phyloP scores from a whole-genome alignment of 2,329 filamentous ascomycete genomes.

The Chaetomiaceae sp. region DNA sequence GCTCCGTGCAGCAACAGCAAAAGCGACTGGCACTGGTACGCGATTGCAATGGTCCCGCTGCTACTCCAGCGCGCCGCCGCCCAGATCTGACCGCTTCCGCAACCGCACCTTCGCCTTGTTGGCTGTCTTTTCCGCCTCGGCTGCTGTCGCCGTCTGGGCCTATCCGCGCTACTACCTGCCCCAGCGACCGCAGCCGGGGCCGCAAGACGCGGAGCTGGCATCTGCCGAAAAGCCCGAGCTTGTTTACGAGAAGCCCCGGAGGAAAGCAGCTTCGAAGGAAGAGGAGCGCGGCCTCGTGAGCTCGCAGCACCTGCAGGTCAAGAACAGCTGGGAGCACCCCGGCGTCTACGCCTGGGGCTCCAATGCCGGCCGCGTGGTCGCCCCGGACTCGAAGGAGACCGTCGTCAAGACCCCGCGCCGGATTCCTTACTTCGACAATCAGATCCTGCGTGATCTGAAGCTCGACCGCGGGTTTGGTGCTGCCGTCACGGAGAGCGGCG shows the following conservation, averaged over 20 bases:
- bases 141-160: conserved; percentile 18
- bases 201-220: conserved; percentile 23
- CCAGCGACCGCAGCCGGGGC: too few relatives aligned
- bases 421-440: conserved; percentile 75
- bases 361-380: conserved; percentile 77
- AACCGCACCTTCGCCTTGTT: conserved; percentile 13
- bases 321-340: conserved; percentile 72
- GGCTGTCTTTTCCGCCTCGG: conserved; percentile 15
- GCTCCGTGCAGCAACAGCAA: neutral
- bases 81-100: conserved; percentile 1
- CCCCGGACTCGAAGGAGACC: conserved; percentile 70
- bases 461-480: conserved; percentile 75
- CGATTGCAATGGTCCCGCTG: conserved; percentile 21
- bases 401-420: conserved; percentile 75
- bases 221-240: conserved; percentile 45
- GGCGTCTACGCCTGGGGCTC: conserved; percentile 93
- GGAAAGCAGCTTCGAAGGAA: conserved; percentile 54
- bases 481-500: conserved; percentile 80
- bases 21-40: too few relatives aligned
- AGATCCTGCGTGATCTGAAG: conserved; percentile 80
- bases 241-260: conserved; percentile 61
- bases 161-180: conserved; percentile 25
- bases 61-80: conserved; percentile 8
- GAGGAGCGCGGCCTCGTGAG: conserved; percentile 71
- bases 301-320: conserved; percentile 82